Base-by-base conservation (phyloP, 495 filamentous ascomycete species). In the Neohortaea acidophila region DNA sequence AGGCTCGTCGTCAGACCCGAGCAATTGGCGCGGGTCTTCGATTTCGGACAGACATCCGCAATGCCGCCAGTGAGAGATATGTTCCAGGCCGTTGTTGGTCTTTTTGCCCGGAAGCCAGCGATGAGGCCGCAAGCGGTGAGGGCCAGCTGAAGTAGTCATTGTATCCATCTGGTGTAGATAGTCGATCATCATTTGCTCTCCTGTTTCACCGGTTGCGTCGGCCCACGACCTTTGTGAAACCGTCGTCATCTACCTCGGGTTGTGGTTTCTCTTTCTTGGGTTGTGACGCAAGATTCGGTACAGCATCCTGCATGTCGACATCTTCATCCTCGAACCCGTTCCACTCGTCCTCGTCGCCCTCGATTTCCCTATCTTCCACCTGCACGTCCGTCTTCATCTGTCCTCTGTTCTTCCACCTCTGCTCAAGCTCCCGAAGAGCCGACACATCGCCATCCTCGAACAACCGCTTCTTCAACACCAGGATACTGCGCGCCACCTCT, bases 221-320 rank as follows among this genome's bases (percentile, higher is more conserved):
- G 43, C 73, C 69, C 44, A 78, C 67, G 41, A 93, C 82, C 63
- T 78, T 84, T n/a, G 77, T 84, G 56, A 96, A 96, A 11, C 87
- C 87, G 49, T 94, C 87, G 37, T 92, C 84, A 60, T 94, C 87
- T 34, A 94, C 64, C 58, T 84, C 79, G 1, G 82, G 80, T 49
- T 70, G 72, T 31, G 63, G 55, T 58, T 69, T 83, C 59, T 77
- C 74, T 53, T 66, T 75, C 10, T 62, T 68, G 17, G 25, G 18
- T 11, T 20, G 43, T 15, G 67, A 51, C 27, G 74, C 70, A 36
- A 78, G 53, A 15, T 61, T 49, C 9, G 81, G 80, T 29, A 75
- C 77, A 34, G 83, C 84, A 6, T 57, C 69, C 81, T 91, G 77
- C 35, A 60, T 68, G 26, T 68, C 70, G 4, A 71, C 71, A 17